Conservation (phyloP, 2,329 filamentous ascomycete genomes). For the Penicillium olsonii region DNA sequence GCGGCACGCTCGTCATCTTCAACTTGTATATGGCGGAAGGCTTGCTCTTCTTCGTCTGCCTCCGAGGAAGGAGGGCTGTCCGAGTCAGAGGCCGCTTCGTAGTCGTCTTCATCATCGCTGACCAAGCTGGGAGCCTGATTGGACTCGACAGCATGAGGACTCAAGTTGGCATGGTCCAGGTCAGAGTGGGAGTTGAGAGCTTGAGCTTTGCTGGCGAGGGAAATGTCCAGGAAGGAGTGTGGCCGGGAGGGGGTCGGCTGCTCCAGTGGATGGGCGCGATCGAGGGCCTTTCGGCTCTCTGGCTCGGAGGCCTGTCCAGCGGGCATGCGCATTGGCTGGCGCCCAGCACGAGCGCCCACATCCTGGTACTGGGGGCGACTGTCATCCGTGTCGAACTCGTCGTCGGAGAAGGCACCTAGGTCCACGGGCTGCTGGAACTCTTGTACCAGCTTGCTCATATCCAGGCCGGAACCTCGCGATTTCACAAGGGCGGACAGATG, state of each 20-base stretch:
- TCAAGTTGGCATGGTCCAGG: slow-evolving; percentile 56
- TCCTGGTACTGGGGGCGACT: slow-evolving; percentile 24
- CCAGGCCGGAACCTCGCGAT: slow-evolving; percentile 61
- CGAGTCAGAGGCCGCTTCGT: slow-evolving; percentile 68
- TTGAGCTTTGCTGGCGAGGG: slow-evolving; percentile 47
- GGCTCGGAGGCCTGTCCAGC: slow-evolving; percentile 55
- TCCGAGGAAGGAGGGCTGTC: slow-evolving; percentile 53
- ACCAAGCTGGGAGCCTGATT: slow-evolving; percentile 79
- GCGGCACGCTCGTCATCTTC: slow-evolving; percentile 47
- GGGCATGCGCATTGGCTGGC: slow-evolving; percentile 59
- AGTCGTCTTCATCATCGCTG: slow-evolving; percentile 73
- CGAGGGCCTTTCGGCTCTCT: slow-evolving; percentile 60
- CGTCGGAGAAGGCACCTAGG: slow-evolving; percentile 41
- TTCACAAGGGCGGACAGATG: slow-evolving; percentile 68
- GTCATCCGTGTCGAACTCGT: slow-evolving; percentile 40
- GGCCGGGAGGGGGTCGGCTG: slow-evolving; percentile 38
- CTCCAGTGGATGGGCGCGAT: slow-evolving; percentile 44
- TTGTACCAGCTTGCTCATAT: slow-evolving; percentile 62
- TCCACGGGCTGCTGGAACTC: slow-evolving; percentile 50
- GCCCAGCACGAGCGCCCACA: slow-evolving; percentile 30
- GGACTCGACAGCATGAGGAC: slow-evolving; percentile 68
- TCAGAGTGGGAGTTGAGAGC: slow-evolving; percentile 48
- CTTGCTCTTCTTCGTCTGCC: slow-evolving; percentile 56
- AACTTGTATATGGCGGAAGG: slow-evolving; percentile 48
- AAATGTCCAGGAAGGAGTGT: slow-evolving; percentile 30